Base-by-base conservation (phyloP, 768 basidiomycete genomes). In the Termitomyces sp. region DNA sequence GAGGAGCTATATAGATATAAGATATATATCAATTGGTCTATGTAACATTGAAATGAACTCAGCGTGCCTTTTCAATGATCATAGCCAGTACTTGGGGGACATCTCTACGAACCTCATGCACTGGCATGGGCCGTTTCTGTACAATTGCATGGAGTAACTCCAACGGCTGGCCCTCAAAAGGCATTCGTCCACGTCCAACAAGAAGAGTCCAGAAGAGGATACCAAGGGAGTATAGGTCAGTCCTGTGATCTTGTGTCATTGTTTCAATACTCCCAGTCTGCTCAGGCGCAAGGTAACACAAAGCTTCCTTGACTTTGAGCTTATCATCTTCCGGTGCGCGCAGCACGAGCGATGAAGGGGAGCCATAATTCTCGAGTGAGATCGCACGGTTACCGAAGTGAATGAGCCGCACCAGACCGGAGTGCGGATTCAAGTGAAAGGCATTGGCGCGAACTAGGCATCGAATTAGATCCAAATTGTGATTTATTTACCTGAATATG, bases 361-460 rank as follows among this genome's bases (percentile, higher is more conserved):
- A 87, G 2, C 87, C 86, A 55, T 80, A 84, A 59, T 79, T 81
- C 66, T 88, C 87, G 12, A 88, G 69, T 11, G 87, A 88, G 22
- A 87, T 75, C 3, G 85, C 81, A 15, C 87, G 81, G 66, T 90
- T 88, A 19, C 88, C 86, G 59, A 85, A 87, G 63, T 90, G 88
- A 22, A 86, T 83, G 51, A 88, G 73, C 1, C 85, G 80, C 28
- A 88, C 87, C 40, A 82, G 74, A 14, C 85, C 85, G 38, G 84
- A 82, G 67, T 86, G 82, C 1, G 83, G 76, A 61, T 86, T 87
- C 30, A 86, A 73, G 67, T 88, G 87, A 65, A 87, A 88, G 1
- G 86, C 86, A 63, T 88, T 88, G 17, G 86, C 85, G 22, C 87
- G 82, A 30, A 89, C 85, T 85, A 62, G 28, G 40, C 37, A 54